Conservation (phyloP, 2,329 filamentous ascomycete genomes). For the Achaetomium macrosporum region DNA sequence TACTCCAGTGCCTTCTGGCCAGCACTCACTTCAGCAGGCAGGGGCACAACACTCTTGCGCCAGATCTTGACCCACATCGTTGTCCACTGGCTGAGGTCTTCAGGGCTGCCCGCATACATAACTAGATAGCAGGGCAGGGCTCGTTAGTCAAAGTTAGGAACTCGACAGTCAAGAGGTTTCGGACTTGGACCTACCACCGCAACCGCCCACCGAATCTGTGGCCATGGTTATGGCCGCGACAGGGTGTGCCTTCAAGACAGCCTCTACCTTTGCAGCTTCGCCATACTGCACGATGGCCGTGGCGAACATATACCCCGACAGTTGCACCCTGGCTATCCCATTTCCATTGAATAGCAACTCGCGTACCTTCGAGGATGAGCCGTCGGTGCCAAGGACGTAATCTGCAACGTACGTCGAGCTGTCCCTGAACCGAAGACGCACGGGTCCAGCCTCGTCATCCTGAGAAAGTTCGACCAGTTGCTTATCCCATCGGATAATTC, state of each 20-base stretch:
- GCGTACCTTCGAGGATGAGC: conserved; percentile 28
- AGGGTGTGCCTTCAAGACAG: conserved; percentile 28
- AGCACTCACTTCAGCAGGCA: conserved; percentile 24
- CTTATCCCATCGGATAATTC: conserved; percentile 29
- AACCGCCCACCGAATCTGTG: conserved; percentile 25
- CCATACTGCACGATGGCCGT: conserved; percentile 25
- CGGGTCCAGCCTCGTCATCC: conserved; percentile 1
- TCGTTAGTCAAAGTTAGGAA: too few species aligned
- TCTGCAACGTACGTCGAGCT: conserved; percentile 22
- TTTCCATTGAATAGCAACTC: conserved; percentile 26
- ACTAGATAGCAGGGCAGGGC: too few species aligned
- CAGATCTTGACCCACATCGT: conserved; percentile 34
- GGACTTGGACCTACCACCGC: conserved; percentile 26
- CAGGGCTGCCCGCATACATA: conserved; percentile 23
- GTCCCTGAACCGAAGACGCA: conserved; percentile 27
- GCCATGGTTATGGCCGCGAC: conserved; percentile 30
- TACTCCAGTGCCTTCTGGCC: conserved; percentile 34
- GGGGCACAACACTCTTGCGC: conserved; percentile 16
- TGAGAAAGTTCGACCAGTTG: conserved; percentile 13
- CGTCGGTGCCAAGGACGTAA: conserved; percentile 32
- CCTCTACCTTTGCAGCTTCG: conserved; percentile 25
- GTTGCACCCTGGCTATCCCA: conserved; percentile 21
- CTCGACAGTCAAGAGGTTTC: too few species aligned
- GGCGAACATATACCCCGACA: conserved; percentile 30
- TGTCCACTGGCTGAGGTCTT: conserved; percentile 29